Base-by-base conservation (phyloP, 495 filamentous ascomycete species). In the Trichoderma gamsii region DNA sequence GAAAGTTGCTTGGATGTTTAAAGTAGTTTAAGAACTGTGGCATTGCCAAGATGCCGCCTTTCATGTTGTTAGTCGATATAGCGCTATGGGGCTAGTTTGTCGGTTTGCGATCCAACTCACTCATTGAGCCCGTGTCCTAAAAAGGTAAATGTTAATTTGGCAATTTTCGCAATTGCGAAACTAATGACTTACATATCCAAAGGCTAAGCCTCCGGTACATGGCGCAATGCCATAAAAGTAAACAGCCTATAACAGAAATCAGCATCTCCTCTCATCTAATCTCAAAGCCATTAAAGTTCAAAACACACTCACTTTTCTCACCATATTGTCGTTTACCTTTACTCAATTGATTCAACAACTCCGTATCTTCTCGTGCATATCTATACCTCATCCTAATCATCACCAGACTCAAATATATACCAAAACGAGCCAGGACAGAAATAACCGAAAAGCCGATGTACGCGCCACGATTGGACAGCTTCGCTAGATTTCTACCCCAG, bases 1-100 rank as follows among this genome's bases (percentile, higher is more conserved):
- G 71, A 71, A 85, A 85, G 11, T 82, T 83, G 51, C 78, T 74
- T 15, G 84, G 85, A 66, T 86, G 77, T 65, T 77, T 69, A 76
- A 88, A 89, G 73, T 87, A 88, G 63, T 23, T 61, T 13, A 61
- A 18, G 27, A 61, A 61, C 56, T 80, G 43, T 69, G 65, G 65
- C 65, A 66, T 66, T 12, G 65, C 65, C 65, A 66, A 44, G 49
- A 66, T 66, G 70, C 73, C 12, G 68, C 68, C 0, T 76, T 59
- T 23, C 27, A 4, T 21, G n/a, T 23, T 25, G 49, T 52, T 52
- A 52, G 49, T 52, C 16, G 46, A 51, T 7, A 51, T 21, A 3
- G 21, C 21, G 12, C 15, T n/a, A 76, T 72, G 5, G 72, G 67
- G 64, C 70, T 71, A 63, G 69, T 69, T 6, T 71, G 73, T 7